Base-by-base conservation (phyloP, 1,284 basidiomycete genomes). In the Ceratorhiza oryzae-sativae region DNA sequence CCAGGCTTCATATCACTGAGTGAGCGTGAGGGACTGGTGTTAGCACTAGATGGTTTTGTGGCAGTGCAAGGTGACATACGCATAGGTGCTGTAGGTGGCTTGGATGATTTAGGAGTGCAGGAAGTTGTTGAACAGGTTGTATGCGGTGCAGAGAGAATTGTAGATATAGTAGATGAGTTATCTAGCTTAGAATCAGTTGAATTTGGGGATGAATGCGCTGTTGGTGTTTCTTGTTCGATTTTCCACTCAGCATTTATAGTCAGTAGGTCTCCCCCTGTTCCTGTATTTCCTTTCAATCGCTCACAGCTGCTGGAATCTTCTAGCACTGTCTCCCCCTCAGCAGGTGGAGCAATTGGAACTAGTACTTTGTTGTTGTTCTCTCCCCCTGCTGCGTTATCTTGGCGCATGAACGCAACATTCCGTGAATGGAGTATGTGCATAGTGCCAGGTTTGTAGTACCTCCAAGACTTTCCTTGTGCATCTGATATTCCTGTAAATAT, bases 311-410 rank as follows among this genome's bases (percentile, higher is more conserved):
- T 53, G 49, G 49, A 53, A 27, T 53, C 12, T 53, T 53, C 49
- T 53, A 10, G 23, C 20, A 25, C 49, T 53, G 23, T 53, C 49
- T 53, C 49, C 49, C 49, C 49, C 49, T 53, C 49, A 53, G 49
- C 49, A 53, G 49, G 49, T 18, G 27, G 49, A 53, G 49, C 49
- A 18, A 53, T 32, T 32, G 49, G 49, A 53, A 53, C 49, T 25
- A 53, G 20, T 18, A 53, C 49, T 53, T 53, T 23, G 49, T 53
- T 23, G 12, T 25, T 18, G 27, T 53, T 8, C 9, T 53, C 27
- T 32, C 23, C 49, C 4, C 27, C 15, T 53, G 49, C 6, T 5
- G 49, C 20, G 23, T 25, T 9, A 53, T 53, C 49, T 10, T 32
- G 23, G 9, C 27, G 9, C 12, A 53, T 4, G 23, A 53, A 53